These are phyloP conservation scores for Aspergillus wentii DNA, from an alignment of 495 filamentous ascomycete species.

Conservation along the genomic window DNA sequence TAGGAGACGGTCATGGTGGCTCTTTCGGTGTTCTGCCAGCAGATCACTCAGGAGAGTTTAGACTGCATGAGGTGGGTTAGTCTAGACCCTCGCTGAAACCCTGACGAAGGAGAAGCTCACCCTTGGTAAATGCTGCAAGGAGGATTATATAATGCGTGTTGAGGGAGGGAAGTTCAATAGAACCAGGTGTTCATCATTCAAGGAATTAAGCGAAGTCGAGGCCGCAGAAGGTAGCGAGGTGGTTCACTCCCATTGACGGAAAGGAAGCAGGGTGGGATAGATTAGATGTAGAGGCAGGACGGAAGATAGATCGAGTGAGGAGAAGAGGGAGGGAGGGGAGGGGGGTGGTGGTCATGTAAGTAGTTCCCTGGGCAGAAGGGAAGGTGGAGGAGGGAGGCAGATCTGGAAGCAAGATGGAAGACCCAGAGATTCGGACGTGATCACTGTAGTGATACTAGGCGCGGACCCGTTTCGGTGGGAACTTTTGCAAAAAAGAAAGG, in stretches of 20 bases:
- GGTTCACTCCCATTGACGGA: slow-evolving; percentile 12
- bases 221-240: slow-evolving; percentile 6
- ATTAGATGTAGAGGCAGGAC: slow-evolving; percentile 6
- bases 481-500: slow-evolving; percentile 18
- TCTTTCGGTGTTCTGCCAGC: slow-evolving; percentile 40
- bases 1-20: slow-evolving; percentile 64
- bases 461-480: slow-evolving; percentile 34
- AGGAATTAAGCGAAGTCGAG: slow-evolving; percentile 9
- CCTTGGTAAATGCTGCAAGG: slow-evolving; percentile 8
- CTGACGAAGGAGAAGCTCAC: not conserved
- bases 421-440: slow-evolving; percentile 36
- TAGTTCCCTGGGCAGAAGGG: slow-evolving; percentile 21
- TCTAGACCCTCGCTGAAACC: slow-evolving; percentile 1
- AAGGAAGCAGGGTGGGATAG: slow-evolving; percentile 2
- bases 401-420: slow-evolving; percentile 32
- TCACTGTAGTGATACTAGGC: slow-evolving; percentile 30
- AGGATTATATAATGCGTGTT: slow-evolving; percentile 8
- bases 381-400: slow-evolving; percentile 22
- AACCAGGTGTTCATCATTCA: slow-evolving; percentile 21
- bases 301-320: slow-evolving; percentile 12
- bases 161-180: slow-evolving; percentile 13
- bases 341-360: slow-evolving; percentile 20
- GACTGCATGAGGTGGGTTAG: slow-evolving; percentile 6
- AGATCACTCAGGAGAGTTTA: slow-evolving; percentile 29
- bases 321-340: slow-evolving; percentile 16